Base-by-base conservation (phyloP, 108 stramenopile species). In the Nannochloropsis granulata region DNA sequence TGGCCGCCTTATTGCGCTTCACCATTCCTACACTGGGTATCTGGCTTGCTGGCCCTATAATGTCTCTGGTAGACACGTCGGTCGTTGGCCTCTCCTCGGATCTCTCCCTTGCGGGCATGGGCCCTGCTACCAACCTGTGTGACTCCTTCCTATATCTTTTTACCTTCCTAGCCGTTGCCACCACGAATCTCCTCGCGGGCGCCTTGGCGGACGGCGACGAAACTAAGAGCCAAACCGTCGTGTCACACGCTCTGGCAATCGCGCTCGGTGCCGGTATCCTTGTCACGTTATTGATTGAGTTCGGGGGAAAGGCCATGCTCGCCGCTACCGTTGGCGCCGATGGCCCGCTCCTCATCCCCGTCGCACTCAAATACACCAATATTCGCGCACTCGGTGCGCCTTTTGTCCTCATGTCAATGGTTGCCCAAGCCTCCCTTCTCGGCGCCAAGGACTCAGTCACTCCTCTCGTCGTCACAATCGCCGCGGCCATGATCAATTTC, bases 41-140 rank as follows among this genome's bases (percentile, higher is more conserved):
- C 84, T 96, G 95, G 95, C 85, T 97, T 0, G 92, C 93, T 23
- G 94, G 95, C 84, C 96, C 97, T 0, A 89, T 98, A 5, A 90
- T 98, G 44, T 93, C 93, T 83, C 92, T 98, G 43, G 94, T 98
- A 24, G 97, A 98, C 85, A 94, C 96, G 19, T 91, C 95, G 24
- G 92, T 94, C 45, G 95, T 98, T 5, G 95, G 97, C 78, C 84
- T 90, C 85, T 81, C 19, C 84, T 45, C 82, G 81, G 86, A 88
- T 16, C 46, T 92, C 16, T 94, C 96, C 85, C 89, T 98, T 43
- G 97, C 97, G 8, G 93, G 95, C 13, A 88, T 98, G 19, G 97
- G 97, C 25, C 97, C 97, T 9, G 95, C 95, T 14, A 96, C 95
- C 12, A 94, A 94, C 81, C 85, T 97, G 5, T 93, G 93, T 85